Percentiles rank a stretch among this genome's conserved stretches.
phyloP scores from a whole-genome alignment of 495 filamentous ascomycete genomes.

The Tuber umbilicatum region DNA sequence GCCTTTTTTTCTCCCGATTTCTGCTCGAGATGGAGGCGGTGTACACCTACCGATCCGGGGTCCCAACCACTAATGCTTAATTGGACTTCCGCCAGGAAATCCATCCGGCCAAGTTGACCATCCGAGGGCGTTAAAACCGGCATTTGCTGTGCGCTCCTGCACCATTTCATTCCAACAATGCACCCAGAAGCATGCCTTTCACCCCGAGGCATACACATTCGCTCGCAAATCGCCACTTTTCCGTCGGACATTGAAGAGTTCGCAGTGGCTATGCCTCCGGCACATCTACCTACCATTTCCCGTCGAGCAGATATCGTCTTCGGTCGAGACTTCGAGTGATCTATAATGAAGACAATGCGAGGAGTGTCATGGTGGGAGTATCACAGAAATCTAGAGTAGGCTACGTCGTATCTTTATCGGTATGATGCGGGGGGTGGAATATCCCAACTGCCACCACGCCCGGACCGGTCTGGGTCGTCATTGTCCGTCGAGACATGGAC shows the following conservation, averaged over 20 bases:
- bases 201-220: not conserved
- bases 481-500: too few species aligned
- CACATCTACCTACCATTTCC: not conserved
- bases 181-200: not conserved
- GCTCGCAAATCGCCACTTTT: not conserved
- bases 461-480: too few species aligned
- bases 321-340: not conserved
- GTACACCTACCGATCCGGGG: not conserved
- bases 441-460: too few species aligned
- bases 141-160: not conserved
- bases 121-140: not conserved
- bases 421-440: too few species aligned
- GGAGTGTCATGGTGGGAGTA: not conserved
- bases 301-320: not conserved
- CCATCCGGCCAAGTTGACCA: not conserved
- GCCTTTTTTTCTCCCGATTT: not conserved
- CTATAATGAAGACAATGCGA: not conserved
- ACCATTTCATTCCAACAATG: not conserved
- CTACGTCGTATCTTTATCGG: too few species aligned
- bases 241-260: not conserved
- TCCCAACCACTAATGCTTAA: not conserved
- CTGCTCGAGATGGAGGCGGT: not conserved
- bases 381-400: too few species aligned
- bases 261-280: not conserved
- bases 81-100: not conserved